A percentile compares a stretch with the other conserved stretches of the same genome.
These are phyloP conservation scores for Cladosporium sp. DNA, from an alignment of 2,329 filamentous ascomycete genomes.

Conservation along the genomic window DNA sequence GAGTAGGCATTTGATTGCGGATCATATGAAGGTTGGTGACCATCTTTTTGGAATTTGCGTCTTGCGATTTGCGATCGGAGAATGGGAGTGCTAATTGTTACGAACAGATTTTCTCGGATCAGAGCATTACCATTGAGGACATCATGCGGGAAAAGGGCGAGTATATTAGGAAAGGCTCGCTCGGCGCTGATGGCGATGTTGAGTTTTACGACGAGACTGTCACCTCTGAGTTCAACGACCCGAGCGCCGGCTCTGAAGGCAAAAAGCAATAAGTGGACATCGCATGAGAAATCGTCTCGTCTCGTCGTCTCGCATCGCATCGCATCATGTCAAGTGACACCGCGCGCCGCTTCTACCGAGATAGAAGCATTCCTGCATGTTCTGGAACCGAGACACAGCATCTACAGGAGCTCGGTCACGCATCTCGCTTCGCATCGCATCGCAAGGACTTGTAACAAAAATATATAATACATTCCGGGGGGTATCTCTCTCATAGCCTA, in stretches of 20 bases:
- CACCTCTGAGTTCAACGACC: too few species aligned
- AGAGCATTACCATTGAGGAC: conserved; percentile 67
- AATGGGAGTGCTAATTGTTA: conserved; percentile 6
- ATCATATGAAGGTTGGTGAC: conserved; percentile 64
- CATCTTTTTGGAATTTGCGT: too few species aligned
- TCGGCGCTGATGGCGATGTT: conserved; percentile 75
- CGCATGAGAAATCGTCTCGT: too few species aligned
- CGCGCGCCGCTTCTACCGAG: too few species aligned
- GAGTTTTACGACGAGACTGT: conserved; percentile 94
- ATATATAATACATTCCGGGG: not conserved
- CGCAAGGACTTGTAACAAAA: not conserved
- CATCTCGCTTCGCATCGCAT: not conserved
- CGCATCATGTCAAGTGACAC: too few species aligned
- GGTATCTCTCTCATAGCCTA: not conserved
- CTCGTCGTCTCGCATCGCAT: too few species aligned
- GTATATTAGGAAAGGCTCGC: conserved; percentile 64
- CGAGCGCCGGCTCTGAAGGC: too few species aligned
- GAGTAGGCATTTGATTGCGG: conserved; percentile 84
- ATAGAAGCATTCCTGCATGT: too few species aligned
- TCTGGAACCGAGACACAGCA: too few species aligned
- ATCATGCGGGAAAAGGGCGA: conserved; percentile 71
- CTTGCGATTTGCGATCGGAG: not conserved
- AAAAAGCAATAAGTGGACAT: too few species aligned
- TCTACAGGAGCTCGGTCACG: too few species aligned
- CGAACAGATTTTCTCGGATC: conserved; percentile 65